Evolutionary conservation across 164 flowering plant genomes (phyloP), one percentile per base, ranked within the genome.

Genomic region (Vitis cinerea): DNA sequence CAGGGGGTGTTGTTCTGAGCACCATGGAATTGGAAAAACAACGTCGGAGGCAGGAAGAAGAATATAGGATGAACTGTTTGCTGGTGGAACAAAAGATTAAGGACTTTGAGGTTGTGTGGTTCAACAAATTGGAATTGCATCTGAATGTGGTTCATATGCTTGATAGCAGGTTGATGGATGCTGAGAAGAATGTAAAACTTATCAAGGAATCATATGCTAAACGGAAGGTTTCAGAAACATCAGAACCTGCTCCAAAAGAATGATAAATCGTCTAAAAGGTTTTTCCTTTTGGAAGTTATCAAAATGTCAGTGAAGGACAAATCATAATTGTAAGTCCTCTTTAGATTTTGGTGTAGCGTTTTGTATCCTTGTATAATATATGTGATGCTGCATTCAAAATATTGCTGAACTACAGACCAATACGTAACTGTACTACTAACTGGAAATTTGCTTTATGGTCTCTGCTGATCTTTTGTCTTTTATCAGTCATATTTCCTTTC

Each of bases 1-100:
- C 83, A 68, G 92, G 95, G 4, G 98, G 98, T 63, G 64, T 91
- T 64, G 91, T 93, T 65, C 72, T 91, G 69, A 91, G 85, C 68
- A 31, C 63, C 15, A 61, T 10, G 23, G 97, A 90, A 61, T 67
- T 86, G 51, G 94, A 88, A 77, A 87, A 75, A 72, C 84, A 51
- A 49, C 74, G 81, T 0, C 59, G 84, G 68, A 87, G 85, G 68
- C 76, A 71, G 65, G 96, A 85, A 72, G 89, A 89, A 77, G 98
- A 96, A 74, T 85, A 83, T 8, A 82, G 64, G 78, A 19, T 75
- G 48, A 82, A 71, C 60, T 82, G 80, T 9, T 3, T 71, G 47
- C 37, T 73, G 15, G n/a, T 87, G 13, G 86, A 83, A 64, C 69
- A 81, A 62, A 76, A 72, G 70, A 1, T 83, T 19, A 74, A 68